Base-by-base conservation (phyloP, 179 eudicot genomes). In the Silene coronaria region DNA sequence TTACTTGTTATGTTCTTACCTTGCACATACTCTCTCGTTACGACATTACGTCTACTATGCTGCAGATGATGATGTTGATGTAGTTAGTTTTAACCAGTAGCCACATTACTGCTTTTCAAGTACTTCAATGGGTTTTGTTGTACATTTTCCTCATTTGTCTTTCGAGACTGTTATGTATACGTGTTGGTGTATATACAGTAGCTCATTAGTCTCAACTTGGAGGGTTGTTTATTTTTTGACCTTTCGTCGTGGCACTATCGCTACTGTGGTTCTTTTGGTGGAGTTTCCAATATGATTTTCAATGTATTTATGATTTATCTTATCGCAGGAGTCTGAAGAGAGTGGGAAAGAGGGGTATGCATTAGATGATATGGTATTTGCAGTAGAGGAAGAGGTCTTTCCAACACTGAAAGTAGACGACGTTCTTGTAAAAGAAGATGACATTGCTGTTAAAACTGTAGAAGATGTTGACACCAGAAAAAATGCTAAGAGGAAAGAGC, bases 311-410 rank as follows among this genome's bases (percentile, higher is more conserved):
- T 67, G 58, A 45, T 77, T 53, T 68, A 3, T 67, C 59, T 76
- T 72, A 67, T 76, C 67, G 19, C 65, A 91, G 96, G 92, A 87
- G 70, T 63, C 16, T 67, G 69, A 76, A 68, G 72, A 72, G 16
- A 67, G 77, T 74, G 82, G 71, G 59, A 72, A 67, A 38, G 86
- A 86, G 67, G 68, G 84, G 28, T 95, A 88, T 73, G 87, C 72
- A 79, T 69, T 78, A 71, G 96, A 95, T 71, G 97, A 90, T 51
- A 92, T 95, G 99, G 84, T 85, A 24, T 95, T 86, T 79, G 84
- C 80, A 64, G 70, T 83, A 75, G 96, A 92, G 78, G 96, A 91
- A 78, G 99, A 95, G 78, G 88, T 95, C 61, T 84, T 91, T 80
- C 96, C 93, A 12, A 76, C 87, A 60, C 82, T 80, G 23, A 71